These are phyloP conservation scores for Ceratocystis eucalypticola DNA, from an alignment of 2,329 filamentous ascomycete species.

Conservation along the genomic window DNA sequence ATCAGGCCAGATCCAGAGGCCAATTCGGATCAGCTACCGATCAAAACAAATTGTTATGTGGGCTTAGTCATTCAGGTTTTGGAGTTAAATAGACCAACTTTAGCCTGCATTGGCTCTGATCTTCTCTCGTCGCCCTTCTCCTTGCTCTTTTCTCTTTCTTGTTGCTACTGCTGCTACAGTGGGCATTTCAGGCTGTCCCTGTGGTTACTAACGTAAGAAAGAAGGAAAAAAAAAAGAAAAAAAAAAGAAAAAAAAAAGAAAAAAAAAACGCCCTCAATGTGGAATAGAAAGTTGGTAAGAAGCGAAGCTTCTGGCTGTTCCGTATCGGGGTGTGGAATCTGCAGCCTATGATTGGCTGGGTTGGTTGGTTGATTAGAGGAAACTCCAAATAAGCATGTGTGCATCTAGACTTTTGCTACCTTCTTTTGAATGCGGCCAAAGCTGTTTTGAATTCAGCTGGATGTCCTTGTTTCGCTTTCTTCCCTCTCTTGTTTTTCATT, in stretches of 20 bases:
- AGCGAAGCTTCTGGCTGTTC: background rate
- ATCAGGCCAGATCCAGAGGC: background rate
- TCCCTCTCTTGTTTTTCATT: conserved; percentile 8
- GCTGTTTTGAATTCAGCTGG: background rate
- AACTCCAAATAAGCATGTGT: conserved; percentile 15
- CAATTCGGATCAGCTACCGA: background rate
- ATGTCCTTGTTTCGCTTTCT: conserved; percentile 13
- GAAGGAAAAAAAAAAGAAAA: background rate
- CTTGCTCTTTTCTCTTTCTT: no score
- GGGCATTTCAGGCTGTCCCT: no score
- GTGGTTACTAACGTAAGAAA: background rate
- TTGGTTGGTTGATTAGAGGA: background rate
- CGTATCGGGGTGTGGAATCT: background rate
- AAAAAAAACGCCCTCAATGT: background rate
- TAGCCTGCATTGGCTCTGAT: background rate
- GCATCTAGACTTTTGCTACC: conserved; percentile 18
- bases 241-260: background rate
- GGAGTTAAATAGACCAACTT: no score
- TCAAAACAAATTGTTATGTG: no score
- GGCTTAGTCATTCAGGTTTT: no score
- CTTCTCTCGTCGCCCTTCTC: no score
- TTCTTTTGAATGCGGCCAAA: conserved; percentile 8
- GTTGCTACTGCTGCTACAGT: no score
- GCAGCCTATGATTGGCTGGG: background rate
- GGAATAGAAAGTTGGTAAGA: background rate